Percentiles rank a stretch among this genome's conserved stretches.
phyloP scores from a whole-genome alignment of 2,329 filamentous ascomycete genomes.

The Monosporascus sp. region DNA sequence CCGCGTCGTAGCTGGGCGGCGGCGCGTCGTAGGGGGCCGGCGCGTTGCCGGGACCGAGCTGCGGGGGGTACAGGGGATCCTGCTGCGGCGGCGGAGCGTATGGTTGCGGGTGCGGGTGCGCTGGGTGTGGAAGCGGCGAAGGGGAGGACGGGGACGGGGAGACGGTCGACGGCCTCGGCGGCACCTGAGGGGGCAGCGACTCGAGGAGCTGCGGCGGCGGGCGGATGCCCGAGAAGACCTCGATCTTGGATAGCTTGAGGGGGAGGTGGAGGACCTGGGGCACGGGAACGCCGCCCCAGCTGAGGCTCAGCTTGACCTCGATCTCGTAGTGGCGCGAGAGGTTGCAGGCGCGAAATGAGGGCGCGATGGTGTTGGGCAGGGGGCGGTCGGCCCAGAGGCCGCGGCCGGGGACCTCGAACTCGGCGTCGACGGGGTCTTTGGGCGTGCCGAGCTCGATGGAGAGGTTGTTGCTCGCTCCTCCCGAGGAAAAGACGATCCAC shows the following conservation, averaged over 20 bases:
- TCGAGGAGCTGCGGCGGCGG: constrained; percentile 73
- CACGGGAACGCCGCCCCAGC: constrained; percentile 50
- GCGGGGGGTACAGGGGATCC: constrained; percentile 55
- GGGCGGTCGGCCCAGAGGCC: constrained; percentile 66
- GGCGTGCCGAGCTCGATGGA: constrained; percentile 62
- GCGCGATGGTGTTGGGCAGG: constrained; percentile 81
- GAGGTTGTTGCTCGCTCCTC: constrained; percentile 47
- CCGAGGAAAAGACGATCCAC: constrained; percentile 70
- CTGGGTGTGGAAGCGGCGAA: constrained; percentile 2
- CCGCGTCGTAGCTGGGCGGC: constrained; percentile 94
- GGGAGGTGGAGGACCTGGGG: constrained; percentile 76
- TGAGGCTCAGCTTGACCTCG: constrained; percentile 73
- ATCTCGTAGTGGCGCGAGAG: constrained; percentile 76
- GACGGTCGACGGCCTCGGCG: constrained; percentile 29
- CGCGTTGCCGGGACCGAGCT: constrained; percentile 41
- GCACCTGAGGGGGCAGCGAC: constrained; percentile 17
- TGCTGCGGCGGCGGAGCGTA: constrained; percentile 13
- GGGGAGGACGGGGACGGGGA: constrained; percentile 33
- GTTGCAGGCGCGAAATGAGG: constrained; percentile 86
- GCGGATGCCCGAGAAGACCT: constrained; percentile 82
- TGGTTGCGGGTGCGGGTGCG: constrained; percentile 10
- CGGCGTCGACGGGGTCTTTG: constrained; percentile 54
- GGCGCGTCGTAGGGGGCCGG: constrained; percentile 60
- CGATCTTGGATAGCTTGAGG: constrained; percentile 65
- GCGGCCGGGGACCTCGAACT: constrained; percentile 60